Evolutionary conservation across 257 asterid species (phyloP).

Genomic region (Plantago ovata): DNA sequence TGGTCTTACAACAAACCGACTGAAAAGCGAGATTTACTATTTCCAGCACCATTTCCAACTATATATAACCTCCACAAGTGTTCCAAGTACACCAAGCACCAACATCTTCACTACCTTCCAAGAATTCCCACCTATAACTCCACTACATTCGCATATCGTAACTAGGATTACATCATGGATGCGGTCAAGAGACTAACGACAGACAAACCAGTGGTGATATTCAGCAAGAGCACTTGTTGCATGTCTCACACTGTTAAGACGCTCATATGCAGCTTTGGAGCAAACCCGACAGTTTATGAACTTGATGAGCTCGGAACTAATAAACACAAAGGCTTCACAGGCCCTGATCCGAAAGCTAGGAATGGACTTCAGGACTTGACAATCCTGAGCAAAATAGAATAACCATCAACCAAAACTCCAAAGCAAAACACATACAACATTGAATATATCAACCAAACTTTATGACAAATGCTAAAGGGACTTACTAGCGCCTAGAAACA

Average conservation of each 20-base stretch:
- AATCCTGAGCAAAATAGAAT: too few species aligned
- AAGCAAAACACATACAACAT: too few species aligned
- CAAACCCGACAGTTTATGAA: conserved; percentile 52
- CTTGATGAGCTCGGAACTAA: conserved; percentile 66
- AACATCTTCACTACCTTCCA: conserved; percentile 12
- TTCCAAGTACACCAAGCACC: conserved; percentile 21
- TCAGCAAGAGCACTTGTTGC: conserved; percentile 70
- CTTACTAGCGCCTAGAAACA: too few species aligned
- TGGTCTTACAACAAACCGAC: too few species aligned
- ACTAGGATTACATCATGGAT: too few species aligned
- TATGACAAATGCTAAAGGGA: too few species aligned
- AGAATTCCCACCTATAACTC: conserved; percentile 7
- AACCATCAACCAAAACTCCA: too few species aligned
- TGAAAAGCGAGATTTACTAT: too few species aligned
- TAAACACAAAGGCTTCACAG: too few species aligned
- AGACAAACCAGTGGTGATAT: conserved; percentile 68
- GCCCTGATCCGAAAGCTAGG: too few species aligned
- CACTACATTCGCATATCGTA: conserved; percentile 3
- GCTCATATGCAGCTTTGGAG: conserved; percentile 64
- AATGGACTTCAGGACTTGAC: too few species aligned
- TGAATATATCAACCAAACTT: too few species aligned
- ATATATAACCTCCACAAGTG: conserved; percentile 26
- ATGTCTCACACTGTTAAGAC: conserved; percentile 64
- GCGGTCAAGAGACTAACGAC: conserved; percentile 42
- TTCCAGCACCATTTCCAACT: conserved; percentile 4